A percentile compares a stretch with the other conserved stretches of the same genome.
Conservation (phyloP, 2,329 filamentous ascomycete species). For the Sporothrix pallida region DNA sequence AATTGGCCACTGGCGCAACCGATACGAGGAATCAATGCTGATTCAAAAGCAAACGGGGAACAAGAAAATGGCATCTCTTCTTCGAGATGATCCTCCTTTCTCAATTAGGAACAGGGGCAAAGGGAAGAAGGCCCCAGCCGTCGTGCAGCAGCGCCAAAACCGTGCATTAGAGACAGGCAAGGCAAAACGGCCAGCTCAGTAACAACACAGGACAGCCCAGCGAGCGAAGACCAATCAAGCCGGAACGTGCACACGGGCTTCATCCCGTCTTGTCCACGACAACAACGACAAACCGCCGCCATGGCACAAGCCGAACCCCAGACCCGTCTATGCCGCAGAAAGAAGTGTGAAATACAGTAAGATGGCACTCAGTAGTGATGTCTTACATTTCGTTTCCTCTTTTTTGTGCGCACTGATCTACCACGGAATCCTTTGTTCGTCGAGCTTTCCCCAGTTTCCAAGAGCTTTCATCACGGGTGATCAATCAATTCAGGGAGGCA, state of each 20-base stretch:
- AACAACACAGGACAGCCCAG: neutral
- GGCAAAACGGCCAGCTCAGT: neutral
- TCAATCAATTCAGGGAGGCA: neutral
- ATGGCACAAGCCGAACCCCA: constrained; percentile 25
- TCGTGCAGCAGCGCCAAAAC: constrained; percentile 15
- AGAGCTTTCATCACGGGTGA: neutral
- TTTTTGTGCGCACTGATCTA: neutral
- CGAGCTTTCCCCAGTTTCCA: neutral
- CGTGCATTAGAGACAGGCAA: constrained; percentile 3
- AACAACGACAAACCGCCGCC: constrained; percentile 17
- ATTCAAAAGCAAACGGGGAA: neutral
- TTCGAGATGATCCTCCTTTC: neutral
- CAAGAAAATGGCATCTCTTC: neutral
- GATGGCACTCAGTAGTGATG: neutral
- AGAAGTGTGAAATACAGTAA: neutral
- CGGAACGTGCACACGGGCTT: constrained; percentile 36
- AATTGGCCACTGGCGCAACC: neutral
- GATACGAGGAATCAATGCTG: neutral
- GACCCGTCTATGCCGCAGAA: neutral
- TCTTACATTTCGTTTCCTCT: neutral
- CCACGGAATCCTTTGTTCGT: neutral
- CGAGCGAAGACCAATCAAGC: constrained; percentile 38
- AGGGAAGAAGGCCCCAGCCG: constrained; percentile 22
- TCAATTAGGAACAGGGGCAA: neutral
- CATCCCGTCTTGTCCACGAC: constrained; percentile 21